Evolutionary conservation across 2,329 filamentous ascomycete species (phyloP).

Genomic region (Xylariaceae sp.): DNA sequence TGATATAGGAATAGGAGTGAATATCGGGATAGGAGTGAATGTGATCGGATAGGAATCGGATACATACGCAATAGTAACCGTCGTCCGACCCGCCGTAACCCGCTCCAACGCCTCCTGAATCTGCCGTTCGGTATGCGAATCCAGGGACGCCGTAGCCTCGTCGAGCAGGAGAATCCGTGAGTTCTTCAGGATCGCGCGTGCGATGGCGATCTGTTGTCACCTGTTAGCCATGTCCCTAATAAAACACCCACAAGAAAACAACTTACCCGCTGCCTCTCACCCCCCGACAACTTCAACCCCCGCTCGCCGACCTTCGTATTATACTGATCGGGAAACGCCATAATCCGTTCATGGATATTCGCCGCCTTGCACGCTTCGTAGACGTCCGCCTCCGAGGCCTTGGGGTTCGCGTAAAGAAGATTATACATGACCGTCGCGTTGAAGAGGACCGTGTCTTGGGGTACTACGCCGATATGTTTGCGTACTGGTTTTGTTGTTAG

Average conservation of each 20-base stretch:
- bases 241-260: background rate
- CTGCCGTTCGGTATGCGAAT: constrained; percentile 54
- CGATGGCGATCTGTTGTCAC: constrained; percentile 44
- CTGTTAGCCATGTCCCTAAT: background rate
- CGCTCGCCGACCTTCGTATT: constrained; percentile 27
- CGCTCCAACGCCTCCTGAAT: constrained; percentile 51
- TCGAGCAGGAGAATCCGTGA: constrained; percentile 66
- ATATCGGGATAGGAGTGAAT: no score
- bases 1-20: no score
- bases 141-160: constrained; percentile 65
- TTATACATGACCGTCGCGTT: constrained; percentile 57
- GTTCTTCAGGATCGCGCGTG: constrained; percentile 62
- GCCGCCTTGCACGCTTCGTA: constrained; percentile 50
- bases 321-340: constrained; percentile 45
- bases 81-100: constrained; percentile 45
- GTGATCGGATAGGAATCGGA: background rate
- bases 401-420: constrained; percentile 50
- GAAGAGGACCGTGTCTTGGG: constrained; percentile 52
- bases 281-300: constrained; percentile 46
- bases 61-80: constrained; percentile 46
- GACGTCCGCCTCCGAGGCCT: constrained; percentile 51
- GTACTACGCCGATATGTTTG: constrained; percentile 51
- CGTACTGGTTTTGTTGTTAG: constrained; percentile 33
- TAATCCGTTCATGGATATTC: constrained; percentile 54
- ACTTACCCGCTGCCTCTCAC: constrained; percentile 52